phyloP scores from a whole-genome alignment of 129 eudicot genomes.

The Lactuca saligna region DNA sequence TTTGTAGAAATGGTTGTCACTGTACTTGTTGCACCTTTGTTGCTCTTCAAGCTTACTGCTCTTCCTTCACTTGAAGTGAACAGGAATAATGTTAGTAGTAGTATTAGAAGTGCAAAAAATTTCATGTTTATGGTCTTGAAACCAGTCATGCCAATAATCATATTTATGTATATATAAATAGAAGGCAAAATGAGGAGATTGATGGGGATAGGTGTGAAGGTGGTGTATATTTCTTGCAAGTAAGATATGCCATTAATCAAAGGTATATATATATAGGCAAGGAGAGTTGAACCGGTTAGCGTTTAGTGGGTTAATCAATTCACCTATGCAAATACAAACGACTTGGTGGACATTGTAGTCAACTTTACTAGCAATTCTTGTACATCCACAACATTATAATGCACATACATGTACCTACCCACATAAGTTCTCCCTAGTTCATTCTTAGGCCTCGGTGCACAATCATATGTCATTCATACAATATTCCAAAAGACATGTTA shows the following conservation, averaged over 20 bases:
- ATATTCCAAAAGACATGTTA: neutral
- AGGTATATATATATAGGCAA: conserved; percentile 31
- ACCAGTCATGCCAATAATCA: conserved; percentile 14
- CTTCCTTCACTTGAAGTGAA: conserved; percentile 36
- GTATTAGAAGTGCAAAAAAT: conserved; percentile 19
- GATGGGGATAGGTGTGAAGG: neutral
- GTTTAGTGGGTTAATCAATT: conserved; percentile 7
- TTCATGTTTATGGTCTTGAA: conserved; percentile 13
- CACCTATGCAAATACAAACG: conserved; percentile 18
- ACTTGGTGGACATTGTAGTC: conserved; percentile 20
- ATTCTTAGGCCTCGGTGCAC: neutral
- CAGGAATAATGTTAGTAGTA: conserved; percentile 26
- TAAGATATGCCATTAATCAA: conserved; percentile 23
- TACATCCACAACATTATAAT: conserved; percentile 15
- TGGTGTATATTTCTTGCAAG: conserved; percentile 28
- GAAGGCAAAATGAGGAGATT: neutral
- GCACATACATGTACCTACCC: conserved; percentile 1
- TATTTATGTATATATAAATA: conserved; percentile 1
- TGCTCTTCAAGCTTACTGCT: conserved; percentile 15
- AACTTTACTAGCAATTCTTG: conserved; percentile 28
- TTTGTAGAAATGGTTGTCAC: neutral
- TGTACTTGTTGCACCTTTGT: conserved; percentile 2
- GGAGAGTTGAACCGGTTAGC: neutral
- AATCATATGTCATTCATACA: neutral
- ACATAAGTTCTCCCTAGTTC: neutral